Base-by-base conservation (phyloP, 176 grass and related monocot genomes). In the Urochloa ruziziensis region DNA sequence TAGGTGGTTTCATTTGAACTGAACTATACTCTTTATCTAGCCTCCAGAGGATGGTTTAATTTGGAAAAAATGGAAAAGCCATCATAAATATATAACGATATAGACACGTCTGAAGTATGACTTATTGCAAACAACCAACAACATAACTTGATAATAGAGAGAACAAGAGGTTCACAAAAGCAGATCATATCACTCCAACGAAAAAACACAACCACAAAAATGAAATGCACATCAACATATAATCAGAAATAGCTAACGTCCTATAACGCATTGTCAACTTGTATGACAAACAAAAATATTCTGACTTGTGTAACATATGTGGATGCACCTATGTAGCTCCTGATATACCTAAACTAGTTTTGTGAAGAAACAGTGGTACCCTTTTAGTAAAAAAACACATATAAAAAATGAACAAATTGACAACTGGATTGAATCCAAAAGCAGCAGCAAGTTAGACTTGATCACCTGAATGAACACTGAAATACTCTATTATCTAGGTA, bases 201-300 rank as follows among this genome's bases (percentile, higher is more conserved):
- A 10, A 85, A 68, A 40, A 23, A 1, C 19, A 16, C 28, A 3
- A n/a, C n/a, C n/a, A n/a, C 17, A 37, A 53, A 39, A 52, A 64
- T 15, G 1, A 46, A 24, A 47, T 43, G 42, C 36, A 51, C 7
- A 65, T 21, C 10, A 46, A 33, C 27, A 69, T 40, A 62, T 11
- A 24, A 51, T 28, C 35, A 43, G 27, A 62, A 18, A 82, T 16
- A 69, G 24, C 18, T 48, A 54, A 60, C 10, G 25, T 47, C 3
- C 39, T 24, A 59, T 49, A 72, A 68, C 21, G 54, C 62, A 87
- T 75, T 49, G 75, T 47, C 24, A 82, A 77, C 34, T 77, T 77
- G 13, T 76, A 52, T 9, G 18, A 62, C 1, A 3, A 62, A 74
- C 17, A 74, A 70, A 33, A 39, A 2, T 39, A 0, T 30, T 70